Evolutionary conservation across 2,329 filamentous ascomycete species (phyloP), one percentile per base, ranked within the genome.

Genomic region (Trichophaea hybrida): DNA sequence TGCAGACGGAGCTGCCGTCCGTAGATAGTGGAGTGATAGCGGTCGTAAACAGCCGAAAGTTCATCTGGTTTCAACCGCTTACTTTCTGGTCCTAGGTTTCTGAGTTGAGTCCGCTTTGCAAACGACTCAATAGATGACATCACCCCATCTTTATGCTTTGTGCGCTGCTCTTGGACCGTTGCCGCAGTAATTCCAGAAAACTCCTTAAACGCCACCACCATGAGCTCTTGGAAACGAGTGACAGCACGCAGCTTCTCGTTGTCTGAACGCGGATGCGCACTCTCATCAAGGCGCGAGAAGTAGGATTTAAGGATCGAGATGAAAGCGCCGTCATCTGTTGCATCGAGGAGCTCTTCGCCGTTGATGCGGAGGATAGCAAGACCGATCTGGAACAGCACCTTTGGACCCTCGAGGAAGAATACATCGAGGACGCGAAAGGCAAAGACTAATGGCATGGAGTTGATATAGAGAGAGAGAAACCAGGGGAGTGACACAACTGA

Each of bases 121-220:
- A 98, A 98, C 68, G 82, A 95, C 74, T 97, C 93, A 69, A 98
- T 97, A 66, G 90, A 96, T 71, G 89, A 89, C 59, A 98, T 77
- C 35, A 98, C 93, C 0, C 86, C 85, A 69, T 93, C 88, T 73
- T 97, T 97, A 73, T 97, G 94, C 73, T 90, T 94, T 44, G 86
- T 78, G 24, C 93, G 83, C 69, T 94, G 79, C 66, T 97, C 93
- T 0, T 85, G 86, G 62, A 98, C 90, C 55, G 85, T 95, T 69
- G 83, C 85, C 70, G 98, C 91, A 0, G 93, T 98, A 67, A 98
- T 95, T 44, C 84, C 88, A 0, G 91, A 86, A 70, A 98, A 98
- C 70, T 98, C 93, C 68, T 96, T 97, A 75, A 98, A 98, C 0
- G 93, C 93, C 17, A 97, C 93, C 2, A 98, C 93, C 90, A 98